Percentiles rank a stretch among this genome's conserved stretches.
Conservation (phyloP, 257 asterid species). For the Gentiana dahurica region DNA sequence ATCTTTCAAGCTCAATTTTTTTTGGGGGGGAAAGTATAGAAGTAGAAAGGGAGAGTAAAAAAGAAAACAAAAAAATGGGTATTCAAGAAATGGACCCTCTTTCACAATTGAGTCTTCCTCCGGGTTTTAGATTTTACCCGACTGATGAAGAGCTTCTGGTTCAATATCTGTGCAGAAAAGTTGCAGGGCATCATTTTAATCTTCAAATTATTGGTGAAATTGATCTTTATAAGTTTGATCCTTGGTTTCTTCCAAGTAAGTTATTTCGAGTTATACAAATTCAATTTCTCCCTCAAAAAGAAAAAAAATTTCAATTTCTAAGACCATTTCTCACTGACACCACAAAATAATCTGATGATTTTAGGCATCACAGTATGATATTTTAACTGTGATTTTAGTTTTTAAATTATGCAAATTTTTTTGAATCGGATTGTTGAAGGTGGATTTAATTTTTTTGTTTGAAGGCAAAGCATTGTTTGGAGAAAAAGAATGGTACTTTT, state of each 20-base stretch:
- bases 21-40: too few relatives aligned
- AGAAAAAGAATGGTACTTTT: conserved; percentile 87
- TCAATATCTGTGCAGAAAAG: conserved; percentile 59
- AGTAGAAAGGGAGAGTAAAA: not conserved
- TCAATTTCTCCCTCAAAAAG: not conserved
- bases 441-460: not conserved
- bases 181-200: conserved; percentile 58
- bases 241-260: conserved; percentile 81
- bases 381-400: not conserved
- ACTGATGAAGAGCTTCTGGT: conserved; percentile 85
- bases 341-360: too few relatives aligned
- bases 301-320: too few relatives aligned
- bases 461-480: conserved; percentile 71
- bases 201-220: conserved; percentile 58
- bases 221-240: conserved; percentile 70
- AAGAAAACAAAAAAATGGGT: conserved; percentile 35
- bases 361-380: not conserved
- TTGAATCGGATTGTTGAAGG: not conserved
- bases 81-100: conserved; percentile 57
- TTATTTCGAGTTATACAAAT: not conserved
- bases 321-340: not conserved
- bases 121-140: conserved; percentile 88
- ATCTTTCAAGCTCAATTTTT: not conserved
- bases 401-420: not conserved
- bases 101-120: conserved; percentile 67